These are phyloP conservation scores for Marchantia polymorpha DNA, from an alignment of 225 moss, liverwort and hornwort genomes.

Conservation along the genomic window DNA sequence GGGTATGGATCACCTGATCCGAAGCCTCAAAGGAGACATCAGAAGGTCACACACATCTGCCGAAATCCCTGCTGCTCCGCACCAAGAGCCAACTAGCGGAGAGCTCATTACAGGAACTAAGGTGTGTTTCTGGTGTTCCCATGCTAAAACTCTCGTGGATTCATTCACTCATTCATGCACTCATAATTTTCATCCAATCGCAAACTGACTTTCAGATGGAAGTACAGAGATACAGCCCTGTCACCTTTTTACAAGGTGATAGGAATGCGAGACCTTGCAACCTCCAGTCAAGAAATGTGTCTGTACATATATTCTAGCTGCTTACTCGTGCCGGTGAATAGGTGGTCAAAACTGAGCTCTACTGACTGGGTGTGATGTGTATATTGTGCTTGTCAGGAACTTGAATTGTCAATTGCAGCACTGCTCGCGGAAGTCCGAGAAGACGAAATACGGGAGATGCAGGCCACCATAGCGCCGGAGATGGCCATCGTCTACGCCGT, in stretches of 20 bases:
- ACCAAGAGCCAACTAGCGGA: not conserved
- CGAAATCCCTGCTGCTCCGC: no score
- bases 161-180: no score
- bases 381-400: not conserved
- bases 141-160: not conserved
- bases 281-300: not conserved
- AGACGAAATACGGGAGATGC: not conserved
- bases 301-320: not conserved
- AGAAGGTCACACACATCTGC: no score
- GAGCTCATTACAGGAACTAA: not conserved
- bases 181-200: no score
- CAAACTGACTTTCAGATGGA: no score
- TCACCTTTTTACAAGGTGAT: no score
- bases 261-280: not conserved
- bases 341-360: not conserved
- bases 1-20: slow-evolving; percentile 51
- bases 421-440: not conserved
- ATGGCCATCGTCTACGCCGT: slow-evolving; percentile 18
- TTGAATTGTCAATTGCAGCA: not conserved
- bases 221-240: no score
- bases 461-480: not conserved
- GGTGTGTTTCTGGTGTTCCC: not conserved
- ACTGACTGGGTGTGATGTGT: not conserved
- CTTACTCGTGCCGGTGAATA: not conserved
- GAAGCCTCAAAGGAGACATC: not conserved